Evolutionary conservation across 192 early-diverging fungal genomes (phyloP).

Genomic region (Thoreauomyces humboldtii): DNA sequence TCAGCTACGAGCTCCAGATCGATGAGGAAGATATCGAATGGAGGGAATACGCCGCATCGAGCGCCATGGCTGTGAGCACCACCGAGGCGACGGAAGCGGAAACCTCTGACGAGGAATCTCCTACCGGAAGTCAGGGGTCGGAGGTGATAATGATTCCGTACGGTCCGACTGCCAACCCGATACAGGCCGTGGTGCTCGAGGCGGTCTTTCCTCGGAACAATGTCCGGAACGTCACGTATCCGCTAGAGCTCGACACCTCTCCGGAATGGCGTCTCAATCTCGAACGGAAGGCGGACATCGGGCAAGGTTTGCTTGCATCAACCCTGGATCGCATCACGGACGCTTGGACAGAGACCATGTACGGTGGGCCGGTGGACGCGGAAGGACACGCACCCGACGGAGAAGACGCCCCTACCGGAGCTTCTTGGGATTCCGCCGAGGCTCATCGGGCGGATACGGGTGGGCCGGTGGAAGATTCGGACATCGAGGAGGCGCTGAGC

Average conservation of each 20-base stretch:
- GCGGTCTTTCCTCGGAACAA: constrained; percentile 1
- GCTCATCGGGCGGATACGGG: neutral
- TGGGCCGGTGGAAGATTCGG: neutral
- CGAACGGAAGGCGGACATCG: neutral
- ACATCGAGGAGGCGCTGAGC: constrained; percentile 19
- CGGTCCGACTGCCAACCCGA: constrained; percentile 31
- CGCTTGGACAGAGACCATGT: constrained; percentile 1
- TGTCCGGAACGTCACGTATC: no score
- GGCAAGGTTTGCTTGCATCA: neutral
- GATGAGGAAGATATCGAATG: constrained; percentile 26
- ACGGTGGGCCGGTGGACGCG: neutral
- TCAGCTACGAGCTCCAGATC: constrained; percentile 1
- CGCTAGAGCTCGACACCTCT: neutral
- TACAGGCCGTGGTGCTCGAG: constrained; percentile 24
- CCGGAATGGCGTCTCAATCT: constrained; percentile 5
- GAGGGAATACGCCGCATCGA: constrained; percentile 8
- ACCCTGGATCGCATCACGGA: constrained; percentile 10
- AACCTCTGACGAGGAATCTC: constrained; percentile 2
- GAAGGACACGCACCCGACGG: neutral
- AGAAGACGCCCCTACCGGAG: neutral
- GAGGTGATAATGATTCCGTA: constrained; percentile 21
- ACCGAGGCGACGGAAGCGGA: constrained; percentile 5
- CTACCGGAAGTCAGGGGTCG: no score
- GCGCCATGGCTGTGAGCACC: neutral
- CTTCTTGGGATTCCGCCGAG: no score